A percentile compares a stretch with the other conserved stretches of the same genome.
Conservation (phyloP, 2,329 filamentous ascomycete species). For the Botryotinia globosa region DNA sequence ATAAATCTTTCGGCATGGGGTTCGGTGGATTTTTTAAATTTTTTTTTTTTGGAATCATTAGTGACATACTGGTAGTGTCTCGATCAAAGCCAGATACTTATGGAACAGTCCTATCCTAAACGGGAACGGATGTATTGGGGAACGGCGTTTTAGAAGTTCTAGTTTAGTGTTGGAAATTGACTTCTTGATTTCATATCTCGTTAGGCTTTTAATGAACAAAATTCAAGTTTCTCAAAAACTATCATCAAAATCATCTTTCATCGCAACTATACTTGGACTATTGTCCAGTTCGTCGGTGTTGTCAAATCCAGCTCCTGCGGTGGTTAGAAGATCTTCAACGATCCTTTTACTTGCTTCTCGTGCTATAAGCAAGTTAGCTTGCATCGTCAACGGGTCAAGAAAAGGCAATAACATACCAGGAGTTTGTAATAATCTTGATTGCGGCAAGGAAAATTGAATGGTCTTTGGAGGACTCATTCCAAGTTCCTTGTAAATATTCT, state of each 20-base stretch:
- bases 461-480: conserved; percentile 92
- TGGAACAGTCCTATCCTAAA: not conserved
- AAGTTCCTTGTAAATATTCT: conserved; percentile 55
- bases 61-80: not conserved
- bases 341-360: conserved; percentile 78
- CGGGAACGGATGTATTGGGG: not conserved
- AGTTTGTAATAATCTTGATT: conserved; percentile 74
- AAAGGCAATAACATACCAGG: conserved; percentile 56
- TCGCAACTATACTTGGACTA: conserved; percentile 64
- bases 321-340: conserved; percentile 74
- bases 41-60: not conserved
- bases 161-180: not conserved
- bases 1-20: not conserved
- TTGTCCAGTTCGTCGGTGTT: conserved; percentile 51
- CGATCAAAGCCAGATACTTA: not conserved
- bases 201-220: conserved; percentile 20
- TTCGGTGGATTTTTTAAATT: not conserved
- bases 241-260: conserved; percentile 60
- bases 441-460: conserved; percentile 79
- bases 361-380: conserved; percentile 46
- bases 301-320: conserved; percentile 69
- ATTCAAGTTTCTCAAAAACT: conserved; percentile 49
- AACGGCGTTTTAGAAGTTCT: not conserved
- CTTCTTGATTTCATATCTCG: conserved; percentile 4
- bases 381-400: not conserved